A percentile compares a stretch with the other conserved stretches of the same genome.
Evolutionary conservation across 352 stramenopile genomes (phyloP).

Genomic region (Hyaloperonospora brassicae): DNA sequence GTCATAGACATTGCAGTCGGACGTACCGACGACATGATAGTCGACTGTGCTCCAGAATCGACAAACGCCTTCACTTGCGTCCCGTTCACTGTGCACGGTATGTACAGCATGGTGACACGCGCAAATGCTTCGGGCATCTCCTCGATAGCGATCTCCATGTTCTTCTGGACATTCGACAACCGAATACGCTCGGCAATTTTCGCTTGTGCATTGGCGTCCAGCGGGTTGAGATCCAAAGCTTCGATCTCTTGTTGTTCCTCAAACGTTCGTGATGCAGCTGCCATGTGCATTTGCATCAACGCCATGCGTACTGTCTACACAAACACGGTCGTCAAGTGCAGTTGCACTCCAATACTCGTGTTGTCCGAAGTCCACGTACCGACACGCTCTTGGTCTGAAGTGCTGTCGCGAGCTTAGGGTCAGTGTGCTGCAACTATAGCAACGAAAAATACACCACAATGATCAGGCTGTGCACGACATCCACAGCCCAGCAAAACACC

Average conservation of each 20-base stretch:
- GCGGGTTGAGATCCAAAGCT: conserved; percentile 64
- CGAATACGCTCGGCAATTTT: conserved; percentile 83
- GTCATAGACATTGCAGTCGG: background rate
- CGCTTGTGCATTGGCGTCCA: conserved; percentile 62
- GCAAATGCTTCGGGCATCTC: conserved; percentile 85
- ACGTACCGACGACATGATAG: conserved; percentile 87
- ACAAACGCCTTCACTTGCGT: conserved; percentile 86
- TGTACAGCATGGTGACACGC: conserved; percentile 86
- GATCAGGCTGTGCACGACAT: background rate
- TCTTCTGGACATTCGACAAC: conserved; percentile 79
- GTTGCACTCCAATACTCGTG: background rate
- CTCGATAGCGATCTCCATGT: conserved; percentile 87
- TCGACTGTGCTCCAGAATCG: conserved; percentile 85
- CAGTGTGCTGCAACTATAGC: conserved; percentile 50
- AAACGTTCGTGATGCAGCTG: conserved; percentile 61
- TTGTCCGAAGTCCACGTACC: conserved; percentile 26
- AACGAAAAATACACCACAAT: background rate
- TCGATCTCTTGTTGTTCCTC: conserved; percentile 73
- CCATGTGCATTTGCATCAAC: conserved; percentile 82
- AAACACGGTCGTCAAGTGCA: background rate
- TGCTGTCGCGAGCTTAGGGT: conserved; percentile 54
- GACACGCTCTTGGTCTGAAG: conserved; percentile 59
- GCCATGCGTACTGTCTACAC: conserved; percentile 29
- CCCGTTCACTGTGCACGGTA: conserved; percentile 76
- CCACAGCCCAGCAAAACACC: background rate